These are phyloP conservation scores for Proliferodiscus dingleyae DNA, from an alignment of 2,329 filamentous ascomycete genomes.

Conservation along the genomic window DNA sequence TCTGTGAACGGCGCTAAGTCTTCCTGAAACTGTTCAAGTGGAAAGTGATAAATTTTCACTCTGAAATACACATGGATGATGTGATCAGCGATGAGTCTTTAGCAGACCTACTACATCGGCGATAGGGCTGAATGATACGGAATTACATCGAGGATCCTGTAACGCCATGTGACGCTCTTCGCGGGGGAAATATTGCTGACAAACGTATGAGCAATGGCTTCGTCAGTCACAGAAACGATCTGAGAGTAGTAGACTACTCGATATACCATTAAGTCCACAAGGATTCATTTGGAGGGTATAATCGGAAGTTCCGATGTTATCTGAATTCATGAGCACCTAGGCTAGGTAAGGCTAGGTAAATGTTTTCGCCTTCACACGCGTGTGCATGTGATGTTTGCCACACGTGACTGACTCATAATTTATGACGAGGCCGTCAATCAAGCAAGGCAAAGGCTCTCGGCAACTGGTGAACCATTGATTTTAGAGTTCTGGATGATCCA, in stretches of 20 bases:
- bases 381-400: constrained; percentile 4
- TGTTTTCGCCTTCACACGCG: neutral
- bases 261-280: neutral
- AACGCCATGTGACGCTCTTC: neutral
- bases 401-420: constrained; percentile 11
- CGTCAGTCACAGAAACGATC: neutral
- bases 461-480: neutral
- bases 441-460: neutral
- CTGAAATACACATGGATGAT: too few relatives aligned
- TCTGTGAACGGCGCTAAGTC: too few relatives aligned
- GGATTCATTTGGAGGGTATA: neutral
- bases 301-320: neutral
- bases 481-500: constrained; percentile 4
- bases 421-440: constrained; percentile 4
- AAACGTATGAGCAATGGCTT: neutral
- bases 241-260: neutral
- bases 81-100: too few relatives aligned
- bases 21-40: too few relatives aligned
- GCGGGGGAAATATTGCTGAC: neutral
- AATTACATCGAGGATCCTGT: neutral
- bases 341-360: neutral
- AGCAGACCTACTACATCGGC: too few relatives aligned
- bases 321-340: neutral
- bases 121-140: neutral
- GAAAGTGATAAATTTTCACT: too few relatives aligned